Evolutionary conservation across 148 eudicot species (phyloP), one percentile per base, ranked within the genome.

Genomic region (Euryodendron excelsum): DNA sequence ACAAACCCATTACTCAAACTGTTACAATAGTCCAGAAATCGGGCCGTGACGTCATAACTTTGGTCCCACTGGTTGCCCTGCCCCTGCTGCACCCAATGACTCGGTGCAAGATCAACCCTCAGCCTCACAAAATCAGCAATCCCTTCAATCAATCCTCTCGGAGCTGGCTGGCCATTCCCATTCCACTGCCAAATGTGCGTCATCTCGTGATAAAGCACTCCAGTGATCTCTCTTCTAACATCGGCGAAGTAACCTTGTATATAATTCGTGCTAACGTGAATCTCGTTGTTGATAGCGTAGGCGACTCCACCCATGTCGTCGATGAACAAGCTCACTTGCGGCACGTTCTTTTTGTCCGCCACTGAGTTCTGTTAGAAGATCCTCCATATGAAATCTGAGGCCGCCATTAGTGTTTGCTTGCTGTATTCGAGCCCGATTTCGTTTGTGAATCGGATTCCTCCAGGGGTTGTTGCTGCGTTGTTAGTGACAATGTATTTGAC

Each of bases 351-450:
- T n/a, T 80, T 63, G 53, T 87, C 87, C 0, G 84, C 81, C 25
- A 33, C 31, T 5, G 79, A 27, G 76, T 55, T 73, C 50, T 87
- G 85, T 55, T 87, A 83, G 74, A 87, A 87, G 36, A 58, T 64
- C 37, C 64, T 50, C 85, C 83, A 87, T 17, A 72, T 82, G 78
- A 84, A 87, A 5, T 13, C 41, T 2, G 89, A 64, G 63, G 87
- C 72, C 2, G 78, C n/a, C 2, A 4, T 10, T 20, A 82, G 34
- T 2, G 73, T 74, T 77, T 82, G 81, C 15, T n/a, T 44, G 50
- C 60, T 80, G 81, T 82, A 87, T 10, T 56, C 69, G 10, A 15
- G 37, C 3, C 87, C 85, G 39, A 87, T 84, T 31, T 84, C 83
- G 2, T 63, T 75, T 8, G 13, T 76, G 73, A 79, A 87, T 14